Base-by-base conservation (phyloP, 352 stramenopile genomes). In the Phytophthora agathidicida region DNA sequence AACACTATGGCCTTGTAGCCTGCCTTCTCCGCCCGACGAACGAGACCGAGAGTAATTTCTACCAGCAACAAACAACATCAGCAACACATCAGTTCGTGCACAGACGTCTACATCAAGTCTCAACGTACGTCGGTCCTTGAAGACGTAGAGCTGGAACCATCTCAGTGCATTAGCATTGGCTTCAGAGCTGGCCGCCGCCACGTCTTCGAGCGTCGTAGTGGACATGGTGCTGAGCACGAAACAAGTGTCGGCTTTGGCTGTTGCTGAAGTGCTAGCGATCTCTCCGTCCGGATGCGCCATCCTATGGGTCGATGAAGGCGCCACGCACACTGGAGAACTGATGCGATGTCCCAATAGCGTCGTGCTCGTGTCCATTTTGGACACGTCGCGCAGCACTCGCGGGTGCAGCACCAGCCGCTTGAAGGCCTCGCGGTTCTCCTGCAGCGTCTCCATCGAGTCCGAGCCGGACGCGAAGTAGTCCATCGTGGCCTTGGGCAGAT, bases 81-180 rank as follows among this genome's bases (percentile, higher is more conserved):
- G 11, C 11, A 28, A 46, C 0, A 26, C 13, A 20, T 13, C 13
- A 33, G 5, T 26, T 16, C 16, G 20, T 4, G 5, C 23, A 2
- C n/a, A n/a, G n/a, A n/a, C n/a, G n/a, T n/a, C n/a, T n/a, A 27
- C 17, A 13, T 9, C n/a, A 10, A 30, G 19, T 3, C 22, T 19
- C 28, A 22, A 76, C 68, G 32, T 60, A 87, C 80, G 58, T 17
- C 81, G 77, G 75, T 91, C 76, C 52, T 96, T 96, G 82, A 97
- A 98, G 23, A 98, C 93, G 71, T 98, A 98, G 30, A 98, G 80
- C 68, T 98, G 94, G 64, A 96, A 98, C 58, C 96, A 96, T 49
- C 96, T 93, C 7, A 97, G 77, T 13, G 91, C 89, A 33, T 89
- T 48, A 5, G 65, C 72, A 32, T 86, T 88, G 10, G 70, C 82